phyloP scores from a whole-genome alignment of 208 protist species.

The Trypanosomatidae sp. region DNA sequence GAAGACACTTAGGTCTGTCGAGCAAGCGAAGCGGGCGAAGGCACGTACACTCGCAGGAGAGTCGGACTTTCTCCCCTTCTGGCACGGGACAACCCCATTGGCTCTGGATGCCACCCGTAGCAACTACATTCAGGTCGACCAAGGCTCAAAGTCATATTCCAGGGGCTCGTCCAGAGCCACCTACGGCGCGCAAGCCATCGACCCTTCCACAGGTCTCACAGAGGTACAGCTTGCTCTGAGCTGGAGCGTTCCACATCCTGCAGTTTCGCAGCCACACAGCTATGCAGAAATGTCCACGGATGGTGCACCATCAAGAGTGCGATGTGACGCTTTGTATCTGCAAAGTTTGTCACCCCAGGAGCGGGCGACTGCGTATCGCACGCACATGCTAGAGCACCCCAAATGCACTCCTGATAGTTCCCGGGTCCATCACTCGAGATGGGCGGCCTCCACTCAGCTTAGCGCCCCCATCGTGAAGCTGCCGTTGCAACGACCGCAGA shows the following conservation, averaged over 20 bases:
- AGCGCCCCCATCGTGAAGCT: slow-evolving; percentile 28
- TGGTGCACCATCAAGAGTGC: not conserved
- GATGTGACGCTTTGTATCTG: slow-evolving; percentile 20
- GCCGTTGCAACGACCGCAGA: slow-evolving; percentile 7
- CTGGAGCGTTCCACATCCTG: slow-evolving; percentile 49
- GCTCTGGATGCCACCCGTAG: slow-evolving; percentile 53
- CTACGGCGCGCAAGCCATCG: slow-evolving; percentile 43
- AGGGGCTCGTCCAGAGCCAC: not conserved
- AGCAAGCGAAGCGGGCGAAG: slow-evolving; percentile 30
- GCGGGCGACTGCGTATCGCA: slow-evolving; percentile 38
- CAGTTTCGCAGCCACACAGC: not conserved
- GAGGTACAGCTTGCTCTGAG: slow-evolving; percentile 72
- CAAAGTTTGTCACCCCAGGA: slow-evolving; percentile 38
- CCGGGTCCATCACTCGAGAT: slow-evolving; percentile 34
- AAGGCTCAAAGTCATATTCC: slow-evolving; percentile 29
- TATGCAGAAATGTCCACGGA: not conserved
- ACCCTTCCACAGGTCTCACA: slow-evolving; percentile 55
- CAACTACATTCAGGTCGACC: slow-evolving; percentile 43
- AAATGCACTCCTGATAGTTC: slow-evolving; percentile 51
- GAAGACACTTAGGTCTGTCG: slow-evolving; percentile 69
- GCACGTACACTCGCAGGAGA: slow-evolving; percentile 39
- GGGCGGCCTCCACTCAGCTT: slow-evolving; percentile 57
- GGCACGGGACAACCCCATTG: slow-evolving; percentile 41
- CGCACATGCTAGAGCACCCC: slow-evolving; percentile 48
- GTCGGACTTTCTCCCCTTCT: slow-evolving; percentile 67